Evolutionary conservation across 352 stramenopile species (phyloP).

Genomic region (Phytophthora tubulina): DNA sequence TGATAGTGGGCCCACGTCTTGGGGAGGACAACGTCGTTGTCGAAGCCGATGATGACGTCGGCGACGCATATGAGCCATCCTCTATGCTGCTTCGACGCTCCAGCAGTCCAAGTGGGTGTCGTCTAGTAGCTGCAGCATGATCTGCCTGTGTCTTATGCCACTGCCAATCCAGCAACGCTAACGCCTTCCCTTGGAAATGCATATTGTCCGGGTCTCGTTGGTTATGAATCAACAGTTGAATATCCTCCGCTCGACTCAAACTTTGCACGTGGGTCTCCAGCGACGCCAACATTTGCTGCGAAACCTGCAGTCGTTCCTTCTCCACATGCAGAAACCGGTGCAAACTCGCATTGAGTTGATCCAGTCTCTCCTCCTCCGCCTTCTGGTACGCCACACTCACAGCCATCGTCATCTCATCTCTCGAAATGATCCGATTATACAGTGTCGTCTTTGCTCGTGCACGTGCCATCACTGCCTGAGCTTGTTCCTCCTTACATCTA

Average conservation of each 20-base stretch:
- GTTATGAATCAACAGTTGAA: slow-evolving; percentile 88
- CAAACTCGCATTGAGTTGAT: slow-evolving; percentile 80
- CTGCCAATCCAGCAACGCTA: slow-evolving; percentile 89
- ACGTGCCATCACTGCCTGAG: slow-evolving; percentile 65
- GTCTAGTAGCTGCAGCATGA: slow-evolving; percentile 17
- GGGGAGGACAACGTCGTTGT: slow-evolving; percentile 28
- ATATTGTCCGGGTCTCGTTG: slow-evolving; percentile 86
- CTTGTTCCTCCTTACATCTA: slow-evolving; percentile 71
- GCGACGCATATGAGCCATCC: slow-evolving; percentile 25
- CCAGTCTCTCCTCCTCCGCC: slow-evolving; percentile 82
- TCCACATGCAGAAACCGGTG: slow-evolving; percentile 81
- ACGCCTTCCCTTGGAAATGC: slow-evolving; percentile 88
- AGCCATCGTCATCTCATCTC: slow-evolving; percentile 91
- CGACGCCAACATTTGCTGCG: slow-evolving; percentile 64
- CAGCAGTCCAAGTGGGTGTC: slow-evolving; percentile 32
- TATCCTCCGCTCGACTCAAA: slow-evolving; percentile 81
- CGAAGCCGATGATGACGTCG: slow-evolving; percentile 36
- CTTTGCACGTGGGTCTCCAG: slow-evolving; percentile 69
- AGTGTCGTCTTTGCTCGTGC: slow-evolving; percentile 77
- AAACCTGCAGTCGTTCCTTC: slow-evolving; percentile 72
- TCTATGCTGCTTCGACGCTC: slow-evolving; percentile 44
- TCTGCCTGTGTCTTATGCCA: slow-evolving; percentile 70
- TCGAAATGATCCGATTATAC: slow-evolving; percentile 84
- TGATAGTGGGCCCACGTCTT: slow-evolving; percentile 4
- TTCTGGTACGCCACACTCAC: slow-evolving; percentile 90